A percentile compares a stretch with the other conserved stretches of the same genome.
phyloP scores from a whole-genome alignment of 2,329 filamentous ascomycete species.

The Beauveria pseudobassiana region DNA sequence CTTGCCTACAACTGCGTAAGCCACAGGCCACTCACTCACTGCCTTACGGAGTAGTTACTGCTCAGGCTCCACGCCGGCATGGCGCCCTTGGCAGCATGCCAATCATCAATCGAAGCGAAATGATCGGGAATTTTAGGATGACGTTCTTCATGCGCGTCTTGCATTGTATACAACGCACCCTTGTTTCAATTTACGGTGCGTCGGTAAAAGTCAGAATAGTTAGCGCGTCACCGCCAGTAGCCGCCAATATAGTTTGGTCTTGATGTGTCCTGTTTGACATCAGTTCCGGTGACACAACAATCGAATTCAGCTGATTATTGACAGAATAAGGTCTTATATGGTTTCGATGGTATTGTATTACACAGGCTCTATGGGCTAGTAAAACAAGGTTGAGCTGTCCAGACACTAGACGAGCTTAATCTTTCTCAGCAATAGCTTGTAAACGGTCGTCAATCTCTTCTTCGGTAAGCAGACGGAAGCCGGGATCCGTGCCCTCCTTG shows the following conservation, averaged over 20 bases:
- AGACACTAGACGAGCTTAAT: slow-evolving; percentile 47
- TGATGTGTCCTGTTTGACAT: too few relatives aligned
- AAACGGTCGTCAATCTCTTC: slow-evolving; percentile 98
- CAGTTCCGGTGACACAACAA: too few relatives aligned
- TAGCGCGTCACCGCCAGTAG: not conserved
- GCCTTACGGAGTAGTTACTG: too few relatives aligned
- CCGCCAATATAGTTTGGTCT: not conserved
- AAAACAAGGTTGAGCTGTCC: not conserved
- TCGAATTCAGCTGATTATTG: too few relatives aligned
- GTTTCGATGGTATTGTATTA: slow-evolving; percentile 5
- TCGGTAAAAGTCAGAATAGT: too few relatives aligned
- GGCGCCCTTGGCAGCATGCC: not conserved
- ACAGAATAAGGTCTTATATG: not conserved
- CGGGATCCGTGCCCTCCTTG: slow-evolving; percentile 68
- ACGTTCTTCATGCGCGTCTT: not conserved
- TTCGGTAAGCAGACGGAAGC: slow-evolving; percentile 85
- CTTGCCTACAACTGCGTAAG: too few relatives aligned
- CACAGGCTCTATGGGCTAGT: slow-evolving; percentile 4
- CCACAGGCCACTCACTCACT: too few relatives aligned
- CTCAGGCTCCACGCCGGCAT: not conserved
- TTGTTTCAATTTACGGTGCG: too few relatives aligned
- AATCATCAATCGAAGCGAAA: not conserved
- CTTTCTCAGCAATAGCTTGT: slow-evolving; percentile 97
- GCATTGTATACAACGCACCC: not conserved
- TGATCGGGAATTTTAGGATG: not conserved